Conservation (phyloP, 352 stramenopile genomes). For the Pythium biforme region DNA sequence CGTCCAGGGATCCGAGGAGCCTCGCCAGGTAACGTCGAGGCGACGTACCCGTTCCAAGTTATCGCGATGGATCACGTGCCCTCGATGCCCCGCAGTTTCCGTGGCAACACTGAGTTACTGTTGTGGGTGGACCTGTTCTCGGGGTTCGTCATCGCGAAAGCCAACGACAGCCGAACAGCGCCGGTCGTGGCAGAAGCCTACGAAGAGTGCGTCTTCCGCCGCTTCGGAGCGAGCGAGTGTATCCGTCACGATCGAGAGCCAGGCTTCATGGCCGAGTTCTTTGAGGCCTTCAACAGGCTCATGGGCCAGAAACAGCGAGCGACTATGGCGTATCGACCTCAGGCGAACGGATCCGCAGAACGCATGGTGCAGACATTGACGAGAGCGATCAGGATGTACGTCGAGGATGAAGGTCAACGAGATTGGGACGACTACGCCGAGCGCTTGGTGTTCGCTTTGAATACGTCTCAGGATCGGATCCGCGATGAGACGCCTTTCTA, state of each 20-base stretch:
- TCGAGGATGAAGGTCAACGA: conserved; percentile 12
- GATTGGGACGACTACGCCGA: conserved; percentile 28
- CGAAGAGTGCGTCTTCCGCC: conserved; percentile 13
- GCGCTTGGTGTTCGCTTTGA: conserved; percentile 26
- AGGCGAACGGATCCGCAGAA: conserved; percentile 20
- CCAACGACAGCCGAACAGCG: conserved; percentile 10
- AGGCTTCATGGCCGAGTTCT: conserved; percentile 13
- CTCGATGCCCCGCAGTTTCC: background rate
- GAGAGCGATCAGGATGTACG: conserved; percentile 17
- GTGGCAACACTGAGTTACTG: conserved; percentile 28
- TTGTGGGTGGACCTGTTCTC: conserved; percentile 25
- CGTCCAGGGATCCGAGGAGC: background rate
- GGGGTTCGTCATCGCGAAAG: conserved; percentile 17
- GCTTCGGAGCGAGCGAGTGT: conserved; percentile 16
- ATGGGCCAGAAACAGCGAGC: conserved; percentile 9
- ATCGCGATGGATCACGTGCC: background rate
- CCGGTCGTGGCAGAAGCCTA: conserved; percentile 29
- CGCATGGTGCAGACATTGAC: conserved; percentile 22
- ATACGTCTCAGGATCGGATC: background rate
- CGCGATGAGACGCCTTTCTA: conserved; percentile 12
- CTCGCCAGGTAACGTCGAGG: background rate
- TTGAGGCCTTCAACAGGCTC: conserved; percentile 19
- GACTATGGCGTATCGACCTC: conserved; percentile 21
- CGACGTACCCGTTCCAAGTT: background rate
- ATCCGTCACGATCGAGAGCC: conserved; percentile 26